phyloP scores from a whole-genome alignment of 2,329 filamentous ascomycete species.

The Penicillium sp. region DNA sequence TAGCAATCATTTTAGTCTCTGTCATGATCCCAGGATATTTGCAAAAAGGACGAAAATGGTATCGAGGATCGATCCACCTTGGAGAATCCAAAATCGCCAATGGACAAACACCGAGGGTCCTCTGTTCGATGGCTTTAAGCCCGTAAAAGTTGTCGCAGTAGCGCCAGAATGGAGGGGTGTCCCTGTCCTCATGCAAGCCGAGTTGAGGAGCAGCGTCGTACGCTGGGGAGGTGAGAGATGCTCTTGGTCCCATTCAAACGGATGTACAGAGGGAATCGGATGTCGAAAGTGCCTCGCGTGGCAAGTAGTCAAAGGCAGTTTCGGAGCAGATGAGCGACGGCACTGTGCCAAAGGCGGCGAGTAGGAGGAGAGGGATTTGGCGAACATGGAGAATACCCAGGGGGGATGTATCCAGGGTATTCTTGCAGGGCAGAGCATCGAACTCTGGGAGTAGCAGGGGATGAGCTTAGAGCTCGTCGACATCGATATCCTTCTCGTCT shows the following conservation, averaged over 20 bases:
- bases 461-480: conserved; percentile 80
- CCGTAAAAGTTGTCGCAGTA: conserved; percentile 25
- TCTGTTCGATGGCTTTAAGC: conserved; percentile 31
- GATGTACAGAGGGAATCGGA: conserved; percentile 12
- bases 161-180: conserved; percentile 13
- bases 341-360: conserved; percentile 16
- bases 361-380: conserved; percentile 15
- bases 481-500: conserved; percentile 79
- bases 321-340: conserved; percentile 15
- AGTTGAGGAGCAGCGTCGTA: conserved; percentile 13
- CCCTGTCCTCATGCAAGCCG: conserved; percentile 17
- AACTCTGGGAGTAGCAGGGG: conserved; percentile 21
- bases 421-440: conserved; percentile 33
- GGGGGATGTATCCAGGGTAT: conserved; percentile 21
- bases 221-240: conserved; percentile 3
- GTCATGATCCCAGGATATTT: conserved; percentile 21
- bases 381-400: conserved; percentile 23
- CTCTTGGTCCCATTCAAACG: conserved; percentile 13
- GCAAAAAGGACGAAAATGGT: conserved; percentile 20
- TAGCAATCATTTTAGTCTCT: conserved; percentile 30
- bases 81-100: conserved; percentile 14
- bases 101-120: conserved; percentile 16
- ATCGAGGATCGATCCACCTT: conserved; percentile 9
- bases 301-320: conserved; percentile 10
- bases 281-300: conserved; percentile 5